Evolutionary conservation across 768 basidiomycete species (phyloP).

Genomic region (Amanita pallidorosea): DNA sequence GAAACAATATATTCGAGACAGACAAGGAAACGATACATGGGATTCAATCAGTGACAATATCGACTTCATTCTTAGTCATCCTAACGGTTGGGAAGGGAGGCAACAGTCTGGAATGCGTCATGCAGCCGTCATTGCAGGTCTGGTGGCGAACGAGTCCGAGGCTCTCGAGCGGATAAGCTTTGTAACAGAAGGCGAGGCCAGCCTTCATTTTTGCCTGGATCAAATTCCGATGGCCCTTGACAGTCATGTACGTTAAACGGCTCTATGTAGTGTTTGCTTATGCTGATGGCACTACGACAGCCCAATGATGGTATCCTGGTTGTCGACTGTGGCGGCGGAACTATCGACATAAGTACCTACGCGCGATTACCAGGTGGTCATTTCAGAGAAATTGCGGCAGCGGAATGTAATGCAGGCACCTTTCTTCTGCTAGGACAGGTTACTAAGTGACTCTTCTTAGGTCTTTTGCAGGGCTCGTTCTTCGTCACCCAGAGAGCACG

Average conservation of each 20-base stretch:
- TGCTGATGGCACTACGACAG: neutral
- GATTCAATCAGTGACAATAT: slow-evolving; percentile 23
- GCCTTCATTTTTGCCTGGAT: slow-evolving; percentile 38
- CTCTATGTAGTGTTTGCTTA: neutral
- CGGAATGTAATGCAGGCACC: neutral
- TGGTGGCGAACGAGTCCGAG: slow-evolving; percentile 22
- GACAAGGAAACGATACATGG: slow-evolving; percentile 30
- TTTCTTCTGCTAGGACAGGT: slow-evolving; percentile 12
- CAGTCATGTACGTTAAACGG: slow-evolving; percentile 9
- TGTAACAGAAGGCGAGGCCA: slow-evolving; percentile 47
- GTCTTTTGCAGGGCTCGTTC: slow-evolving; percentile 3
- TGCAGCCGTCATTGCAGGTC: slow-evolving; percentile 34
- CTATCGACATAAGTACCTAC: neutral
- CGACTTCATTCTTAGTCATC: slow-evolving; percentile 39
- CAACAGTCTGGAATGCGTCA: slow-evolving; percentile 39
- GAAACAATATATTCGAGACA: slow-evolving; percentile 29
- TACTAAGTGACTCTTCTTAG: neutral
- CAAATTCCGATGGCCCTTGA: slow-evolving; percentile 23
- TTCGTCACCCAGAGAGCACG: neutral
- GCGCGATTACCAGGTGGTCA: neutral
- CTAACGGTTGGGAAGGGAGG: slow-evolving; percentile 45
- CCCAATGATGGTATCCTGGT: neutral
- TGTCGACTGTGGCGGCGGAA: slow-evolving; percentile 2
- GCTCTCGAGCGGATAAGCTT: slow-evolving; percentile 32
- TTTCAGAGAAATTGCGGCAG: neutral